Evolutionary conservation across 1,139 yeast species (phyloP), one percentile per base, ranked within the genome.

Genomic region (Hemisphaericaspora subhashii): DNA sequence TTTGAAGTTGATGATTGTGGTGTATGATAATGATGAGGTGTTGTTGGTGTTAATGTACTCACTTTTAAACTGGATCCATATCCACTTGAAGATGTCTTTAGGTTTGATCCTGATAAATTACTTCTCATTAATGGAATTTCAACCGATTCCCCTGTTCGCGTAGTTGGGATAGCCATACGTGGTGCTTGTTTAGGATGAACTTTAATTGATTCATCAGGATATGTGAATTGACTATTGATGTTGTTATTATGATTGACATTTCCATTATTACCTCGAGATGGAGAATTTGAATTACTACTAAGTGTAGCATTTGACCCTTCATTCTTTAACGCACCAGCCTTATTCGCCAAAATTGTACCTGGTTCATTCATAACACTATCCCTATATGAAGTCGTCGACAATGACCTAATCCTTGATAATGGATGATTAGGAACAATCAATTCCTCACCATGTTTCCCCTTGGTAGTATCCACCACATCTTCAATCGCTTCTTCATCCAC

Each of bases 161-260:
- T 84, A 0, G 95, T 86, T 0, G 95, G 92, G 29, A 86, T 86
- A 0, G 95, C 86, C 83, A 86, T 79, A 51, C 74, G 75, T 1
- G 90, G 92, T 0, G 90, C 83, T 2, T 83, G 86, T 7, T 81
- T 75, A 2, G 84, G 81, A 38, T 52, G 53, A 0, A 54, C 37
- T 30, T 54, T 55, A 8, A 46, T 47, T 10, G 46, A 40, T 12
- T 48, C 52, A 25, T 46, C 51, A 6, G 48, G 50, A 21, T 42
- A 46, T 3, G 45, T 31, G 9, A 31, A 40, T 21, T 44, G 44
- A 23, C 36, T 33, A 21, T 12, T 24, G 14, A n/a, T 24, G 15
- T 24, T 24, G 15, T n/a, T 31, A 14, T 29, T 33, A 15, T 16
- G 12, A 21, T 33, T 24, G 13, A 12, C 18, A 20, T 23, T 21